These are phyloP conservation scores for Achlya hypogyna DNA, from an alignment of 352 stramenopile species.

Conservation along the genomic window DNA sequence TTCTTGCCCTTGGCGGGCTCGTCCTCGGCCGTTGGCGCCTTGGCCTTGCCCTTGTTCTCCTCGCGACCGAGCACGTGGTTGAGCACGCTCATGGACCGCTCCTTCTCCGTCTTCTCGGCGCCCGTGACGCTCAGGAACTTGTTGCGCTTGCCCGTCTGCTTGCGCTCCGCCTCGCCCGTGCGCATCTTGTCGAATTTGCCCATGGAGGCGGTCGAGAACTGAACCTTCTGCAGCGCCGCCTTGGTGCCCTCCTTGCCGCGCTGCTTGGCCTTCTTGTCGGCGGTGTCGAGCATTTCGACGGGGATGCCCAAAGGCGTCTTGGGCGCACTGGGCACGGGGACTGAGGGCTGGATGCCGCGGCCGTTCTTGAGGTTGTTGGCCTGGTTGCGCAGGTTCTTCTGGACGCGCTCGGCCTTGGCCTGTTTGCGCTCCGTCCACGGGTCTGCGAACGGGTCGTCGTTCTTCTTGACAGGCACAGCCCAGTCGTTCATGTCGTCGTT, in stretches of 20 bases:
- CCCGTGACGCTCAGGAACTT: constrained; percentile 68
- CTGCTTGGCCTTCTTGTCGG: constrained; percentile 64
- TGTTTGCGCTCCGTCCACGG: constrained; percentile 91
- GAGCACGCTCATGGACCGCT: constrained; percentile 68
- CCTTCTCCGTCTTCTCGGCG: constrained; percentile 65
- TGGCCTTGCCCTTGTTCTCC: constrained; percentile 69
- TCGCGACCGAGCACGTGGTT: constrained; percentile 66
- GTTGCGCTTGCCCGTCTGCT: constrained; percentile 77
- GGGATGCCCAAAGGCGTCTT: constrained; percentile 78
- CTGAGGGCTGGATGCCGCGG: constrained; percentile 44
- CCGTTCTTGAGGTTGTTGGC: constrained; percentile 65
- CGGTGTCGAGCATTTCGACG: constrained; percentile 81
- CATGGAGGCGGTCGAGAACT: constrained; percentile 89
- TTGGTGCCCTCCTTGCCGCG: constrained; percentile 84
- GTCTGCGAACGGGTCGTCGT: constrained; percentile 80
- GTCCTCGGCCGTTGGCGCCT: constrained; percentile 42
- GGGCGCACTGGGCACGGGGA: constrained; percentile 29
- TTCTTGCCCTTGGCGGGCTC: constrained; percentile 31
- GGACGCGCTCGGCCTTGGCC: constrained; percentile 84
- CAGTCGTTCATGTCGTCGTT: constrained; percentile 86
- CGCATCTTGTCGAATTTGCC: constrained; percentile 93
- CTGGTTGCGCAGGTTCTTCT: constrained; percentile 89
- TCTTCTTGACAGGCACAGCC: constrained; percentile 91
- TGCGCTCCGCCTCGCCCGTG: constrained; percentile 85
- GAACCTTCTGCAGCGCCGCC: constrained; percentile 84